phyloP scores from a whole-genome alignment of 164 flowering plant genomes.

The Liquidambar formosana region DNA sequence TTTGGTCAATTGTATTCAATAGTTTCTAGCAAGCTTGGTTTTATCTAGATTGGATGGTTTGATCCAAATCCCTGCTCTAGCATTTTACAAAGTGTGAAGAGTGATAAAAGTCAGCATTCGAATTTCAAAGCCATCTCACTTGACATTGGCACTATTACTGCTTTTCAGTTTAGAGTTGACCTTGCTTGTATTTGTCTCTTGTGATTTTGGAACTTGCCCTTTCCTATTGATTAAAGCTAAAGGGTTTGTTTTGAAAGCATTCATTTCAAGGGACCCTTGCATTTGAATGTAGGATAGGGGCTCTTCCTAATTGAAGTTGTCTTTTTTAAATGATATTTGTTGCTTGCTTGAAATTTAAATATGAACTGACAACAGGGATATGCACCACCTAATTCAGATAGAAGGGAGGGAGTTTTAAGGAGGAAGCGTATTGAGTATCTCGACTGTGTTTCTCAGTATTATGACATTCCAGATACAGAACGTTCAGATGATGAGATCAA shows the following conservation, averaged over 20 bases:
- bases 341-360: slow-evolving; percentile 49
- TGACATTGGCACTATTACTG: too few relatives aligned
- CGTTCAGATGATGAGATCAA: slow-evolving; percentile 95
- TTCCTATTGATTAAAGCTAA: not conserved
- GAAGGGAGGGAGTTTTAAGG: slow-evolving; percentile 91
- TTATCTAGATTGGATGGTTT: too few relatives aligned
- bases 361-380: slow-evolving; percentile 99
- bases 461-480: slow-evolving; percentile 89
- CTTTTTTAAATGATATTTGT: slow-evolving; percentile 1
- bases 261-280: not conserved
- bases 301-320: not conserved
- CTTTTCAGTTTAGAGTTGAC: too few relatives aligned
- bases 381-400: slow-evolving; percentile 99
- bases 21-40: too few relatives aligned
- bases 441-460: slow-evolving; percentile 84
- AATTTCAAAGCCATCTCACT: too few relatives aligned
- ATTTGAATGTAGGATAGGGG: not conserved
- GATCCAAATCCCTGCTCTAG: too few relatives aligned
- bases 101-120: too few relatives aligned
- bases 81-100: too few relatives aligned
- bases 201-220: too few relatives aligned
- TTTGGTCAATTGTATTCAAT: too few relatives aligned
- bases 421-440: slow-evolving; percentile 93
- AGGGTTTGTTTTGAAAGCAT: not conserved
- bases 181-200: too few relatives aligned